These are phyloP conservation scores for Eucalyptus melliodora DNA, from an alignment of 345 rosid genomes.

Conservation along the genomic window DNA sequence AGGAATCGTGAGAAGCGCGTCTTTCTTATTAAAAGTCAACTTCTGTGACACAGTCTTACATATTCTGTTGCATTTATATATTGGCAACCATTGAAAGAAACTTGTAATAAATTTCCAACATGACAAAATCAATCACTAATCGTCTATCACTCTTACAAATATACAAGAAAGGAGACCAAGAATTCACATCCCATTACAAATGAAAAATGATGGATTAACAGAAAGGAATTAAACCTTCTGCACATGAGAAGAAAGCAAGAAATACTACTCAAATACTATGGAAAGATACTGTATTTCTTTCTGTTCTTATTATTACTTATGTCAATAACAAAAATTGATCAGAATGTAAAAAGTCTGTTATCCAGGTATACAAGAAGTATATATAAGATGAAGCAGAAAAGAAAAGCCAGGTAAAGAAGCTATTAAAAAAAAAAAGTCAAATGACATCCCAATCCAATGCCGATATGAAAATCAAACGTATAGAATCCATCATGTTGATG, in stretches of 20 bases:
- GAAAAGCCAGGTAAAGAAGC: background rate
- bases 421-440: background rate
- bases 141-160: background rate
- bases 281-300: background rate
- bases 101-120: background rate
- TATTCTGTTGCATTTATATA: background rate
- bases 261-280: background rate
- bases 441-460: background rate
- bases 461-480: background rate
- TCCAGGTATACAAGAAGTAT: background rate
- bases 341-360: background rate
- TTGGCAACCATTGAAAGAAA: background rate
- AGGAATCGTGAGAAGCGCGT: background rate
- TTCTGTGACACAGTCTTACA: background rate
- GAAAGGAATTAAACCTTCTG: background rate
- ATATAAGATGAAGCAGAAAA: background rate
- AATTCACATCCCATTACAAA: background rate
- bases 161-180: background rate
- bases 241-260: background rate
- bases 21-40: background rate
- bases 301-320: background rate
- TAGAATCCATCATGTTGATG: background rate
- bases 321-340: background rate
- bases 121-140: background rate
- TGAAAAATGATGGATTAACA: background rate